Evolutionary conservation across 148 eudicot species (phyloP).

Genomic region (Rhododendron kiyosumense): DNA sequence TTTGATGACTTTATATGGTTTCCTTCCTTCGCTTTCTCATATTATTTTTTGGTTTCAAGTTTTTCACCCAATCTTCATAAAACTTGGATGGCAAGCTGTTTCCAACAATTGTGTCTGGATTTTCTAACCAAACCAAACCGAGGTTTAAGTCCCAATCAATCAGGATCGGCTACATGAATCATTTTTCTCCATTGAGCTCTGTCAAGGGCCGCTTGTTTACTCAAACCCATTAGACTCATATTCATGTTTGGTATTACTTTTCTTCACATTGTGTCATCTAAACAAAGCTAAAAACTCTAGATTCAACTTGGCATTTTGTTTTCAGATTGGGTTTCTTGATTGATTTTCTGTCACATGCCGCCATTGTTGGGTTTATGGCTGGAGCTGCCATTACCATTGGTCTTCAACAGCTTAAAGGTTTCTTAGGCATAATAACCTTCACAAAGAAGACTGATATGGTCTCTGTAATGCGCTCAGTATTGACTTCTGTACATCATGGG

Average conservation of each 20-base stretch:
- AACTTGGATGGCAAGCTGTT: neutral
- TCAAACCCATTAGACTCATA: no score
- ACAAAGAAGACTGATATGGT: slow-evolving; percentile 71
- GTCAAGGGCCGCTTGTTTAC: no score
- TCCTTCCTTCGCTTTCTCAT: neutral
- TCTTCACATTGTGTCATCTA: neutral
- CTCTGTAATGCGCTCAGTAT: slow-evolving; percentile 68
- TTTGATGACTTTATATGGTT: neutral
- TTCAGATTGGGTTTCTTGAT: slow-evolving; percentile 76
- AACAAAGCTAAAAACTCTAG: neutral
- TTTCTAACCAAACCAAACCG: no score
- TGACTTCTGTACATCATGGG: slow-evolving; percentile 44
- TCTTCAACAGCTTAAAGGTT: slow-evolving; percentile 89
- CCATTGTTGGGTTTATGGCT: slow-evolving; percentile 92
- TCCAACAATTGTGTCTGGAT: neutral
- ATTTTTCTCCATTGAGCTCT: no score
- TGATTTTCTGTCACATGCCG: slow-evolving; percentile 87
- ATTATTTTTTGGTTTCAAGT: no score
- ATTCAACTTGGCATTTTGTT: neutral
- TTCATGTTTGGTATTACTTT: neutral
- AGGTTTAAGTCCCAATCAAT: no score
- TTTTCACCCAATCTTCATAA: neutral
- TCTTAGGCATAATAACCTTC: slow-evolving; percentile 65
- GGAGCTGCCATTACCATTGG: slow-evolving; percentile 85
- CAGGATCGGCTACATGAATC: no score